These are phyloP conservation scores for Boletus subcaerulescens DNA, from an alignment of 768 basidiomycete genomes.

Conservation along the genomic window DNA sequence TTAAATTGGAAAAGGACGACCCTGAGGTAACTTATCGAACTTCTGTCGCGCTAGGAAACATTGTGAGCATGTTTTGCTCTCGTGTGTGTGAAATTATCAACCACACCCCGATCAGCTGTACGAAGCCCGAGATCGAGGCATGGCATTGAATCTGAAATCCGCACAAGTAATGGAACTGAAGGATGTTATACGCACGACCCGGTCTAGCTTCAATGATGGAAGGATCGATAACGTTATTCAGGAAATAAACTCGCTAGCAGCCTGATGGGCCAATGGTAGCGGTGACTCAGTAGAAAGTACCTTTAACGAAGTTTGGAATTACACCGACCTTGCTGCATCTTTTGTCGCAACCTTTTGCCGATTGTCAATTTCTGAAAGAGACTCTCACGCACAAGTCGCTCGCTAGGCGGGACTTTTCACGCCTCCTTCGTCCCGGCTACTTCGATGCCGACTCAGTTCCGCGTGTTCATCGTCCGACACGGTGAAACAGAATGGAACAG, in stretches of 20 bases:
- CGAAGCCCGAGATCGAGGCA: slow-evolving; percentile 39
- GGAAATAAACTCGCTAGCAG: slow-evolving; percentile 47
- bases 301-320: neutral
- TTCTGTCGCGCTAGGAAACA: slow-evolving; percentile 70
- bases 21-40: slow-evolving; percentile 70
- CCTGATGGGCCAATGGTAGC: neutral
- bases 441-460: slow-evolving; percentile 34
- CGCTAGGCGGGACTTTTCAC: no score
- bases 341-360: no score
- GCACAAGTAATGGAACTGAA: slow-evolving; percentile 41
- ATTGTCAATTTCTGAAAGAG: no score
- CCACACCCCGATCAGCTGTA: slow-evolving; percentile 41
- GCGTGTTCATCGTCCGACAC: slow-evolving; percentile 69
- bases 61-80: slow-evolving; percentile 40
- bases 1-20: slow-evolving; percentile 48
- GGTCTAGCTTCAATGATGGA: slow-evolving; percentile 53
- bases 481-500: slow-evolving; percentile 76
- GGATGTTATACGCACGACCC: slow-evolving; percentile 39
- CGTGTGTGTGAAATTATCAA: neutral
- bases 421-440: no score
- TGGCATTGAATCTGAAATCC: slow-evolving; percentile 31
- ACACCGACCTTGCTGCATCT: no score
- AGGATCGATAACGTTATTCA: slow-evolving; percentile 49
- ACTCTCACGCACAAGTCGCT: no score
- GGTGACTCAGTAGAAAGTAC: neutral